These are phyloP conservation scores for Ascocoryne sarcoides DNA, from an alignment of 2,329 filamentous ascomycete genomes.

Conservation along the genomic window DNA sequence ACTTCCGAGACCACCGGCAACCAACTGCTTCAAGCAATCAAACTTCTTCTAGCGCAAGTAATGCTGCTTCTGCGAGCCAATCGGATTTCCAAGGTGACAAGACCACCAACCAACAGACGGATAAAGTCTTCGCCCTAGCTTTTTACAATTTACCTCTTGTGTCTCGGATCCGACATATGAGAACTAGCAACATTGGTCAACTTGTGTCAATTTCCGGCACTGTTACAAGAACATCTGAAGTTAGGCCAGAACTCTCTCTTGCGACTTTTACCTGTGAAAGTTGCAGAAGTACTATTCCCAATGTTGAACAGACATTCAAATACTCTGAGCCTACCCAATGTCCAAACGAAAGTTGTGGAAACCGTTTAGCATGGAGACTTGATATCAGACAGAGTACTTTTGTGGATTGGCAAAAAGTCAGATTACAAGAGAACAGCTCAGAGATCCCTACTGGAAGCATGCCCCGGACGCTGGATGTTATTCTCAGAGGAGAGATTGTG, in stretches of 20 bases:
- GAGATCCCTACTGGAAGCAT: slow-evolving; percentile 98
- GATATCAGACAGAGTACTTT: slow-evolving; percentile 96
- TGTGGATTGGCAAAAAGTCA: slow-evolving; percentile 98
- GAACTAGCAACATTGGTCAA: slow-evolving; percentile 84
- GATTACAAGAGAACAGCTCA: slow-evolving; percentile 95
- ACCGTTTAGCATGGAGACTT: slow-evolving; percentile 88
- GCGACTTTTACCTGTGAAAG: slow-evolving; percentile 88
- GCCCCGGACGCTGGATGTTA: slow-evolving; percentile 96
- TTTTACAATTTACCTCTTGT: slow-evolving; percentile 62
- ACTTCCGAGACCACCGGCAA: slow-evolving; percentile 88
- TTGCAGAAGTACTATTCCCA: slow-evolving; percentile 75
- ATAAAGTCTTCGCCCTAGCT: slow-evolving; percentile 79
- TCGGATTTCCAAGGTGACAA: slow-evolving; percentile 58
- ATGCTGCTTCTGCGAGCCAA: slow-evolving; percentile 52
- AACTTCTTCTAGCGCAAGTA: slow-evolving; percentile 58
- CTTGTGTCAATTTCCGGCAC: slow-evolving; percentile 94
- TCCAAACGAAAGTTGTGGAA: slow-evolving; percentile 78
- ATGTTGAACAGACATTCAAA: slow-evolving; percentile 94
- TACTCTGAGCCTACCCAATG: slow-evolving; percentile 97
- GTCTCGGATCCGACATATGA: slow-evolving; percentile 39
- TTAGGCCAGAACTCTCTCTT: slow-evolving; percentile 83
- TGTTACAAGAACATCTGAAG: slow-evolving; percentile 93
- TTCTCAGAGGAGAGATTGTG: slow-evolving; percentile 92
- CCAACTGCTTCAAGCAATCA: slow-evolving; percentile 66
- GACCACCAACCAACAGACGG: slow-evolving; percentile 87